Conservation (phyloP, 495 filamentous ascomycete genomes). For the Coniosporium apollinis region DNA sequence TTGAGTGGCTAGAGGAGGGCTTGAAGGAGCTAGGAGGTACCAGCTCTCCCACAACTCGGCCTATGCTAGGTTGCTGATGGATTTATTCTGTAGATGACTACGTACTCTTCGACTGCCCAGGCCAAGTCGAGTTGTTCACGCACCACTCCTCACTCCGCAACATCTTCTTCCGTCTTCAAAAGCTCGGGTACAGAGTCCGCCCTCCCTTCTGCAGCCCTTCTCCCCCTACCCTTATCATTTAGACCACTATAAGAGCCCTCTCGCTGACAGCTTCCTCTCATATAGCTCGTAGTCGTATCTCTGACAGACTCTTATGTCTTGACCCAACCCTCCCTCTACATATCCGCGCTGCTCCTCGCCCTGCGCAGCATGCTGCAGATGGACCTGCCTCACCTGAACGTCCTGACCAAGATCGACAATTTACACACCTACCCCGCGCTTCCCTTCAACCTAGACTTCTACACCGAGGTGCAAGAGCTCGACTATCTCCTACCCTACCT, state of each 20-base stretch:
- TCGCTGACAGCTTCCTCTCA: slow-evolving; percentile 1
- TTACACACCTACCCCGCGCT: slow-evolving; percentile 61
- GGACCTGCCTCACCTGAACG: slow-evolving; percentile 86
- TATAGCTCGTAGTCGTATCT: slow-evolving; percentile 74
- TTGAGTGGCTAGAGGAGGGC: slow-evolving; percentile 74
- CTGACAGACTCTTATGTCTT: slow-evolving; percentile 85
- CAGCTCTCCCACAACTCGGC: neutral
- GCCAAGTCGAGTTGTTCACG: slow-evolving; percentile 92
- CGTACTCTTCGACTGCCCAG: slow-evolving; percentile 87
- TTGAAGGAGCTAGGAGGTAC: slow-evolving; percentile 11
- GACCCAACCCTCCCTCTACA: slow-evolving; percentile 81
- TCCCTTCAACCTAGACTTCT: slow-evolving; percentile 88
- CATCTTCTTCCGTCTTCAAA: slow-evolving; percentile 77
- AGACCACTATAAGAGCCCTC: slow-evolving; percentile 6
- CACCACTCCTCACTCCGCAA: slow-evolving; percentile 81
- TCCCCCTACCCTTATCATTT: slow-evolving; percentile 1
- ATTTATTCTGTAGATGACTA: slow-evolving; percentile 65
- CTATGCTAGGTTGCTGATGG: neutral
- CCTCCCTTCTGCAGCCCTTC: slow-evolving; percentile 5
- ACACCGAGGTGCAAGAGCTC: slow-evolving; percentile 95
- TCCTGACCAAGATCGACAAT: slow-evolving; percentile 95
- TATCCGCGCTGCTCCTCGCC: slow-evolving; percentile 80
- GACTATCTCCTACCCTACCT: slow-evolving; percentile 67
- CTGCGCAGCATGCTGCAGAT: slow-evolving; percentile 95
- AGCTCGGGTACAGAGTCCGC: slow-evolving; percentile 78